These are phyloP conservation scores for Neonectria coccinea DNA, from an alignment of 2,329 filamentous ascomycete species.

Conservation along the genomic window DNA sequence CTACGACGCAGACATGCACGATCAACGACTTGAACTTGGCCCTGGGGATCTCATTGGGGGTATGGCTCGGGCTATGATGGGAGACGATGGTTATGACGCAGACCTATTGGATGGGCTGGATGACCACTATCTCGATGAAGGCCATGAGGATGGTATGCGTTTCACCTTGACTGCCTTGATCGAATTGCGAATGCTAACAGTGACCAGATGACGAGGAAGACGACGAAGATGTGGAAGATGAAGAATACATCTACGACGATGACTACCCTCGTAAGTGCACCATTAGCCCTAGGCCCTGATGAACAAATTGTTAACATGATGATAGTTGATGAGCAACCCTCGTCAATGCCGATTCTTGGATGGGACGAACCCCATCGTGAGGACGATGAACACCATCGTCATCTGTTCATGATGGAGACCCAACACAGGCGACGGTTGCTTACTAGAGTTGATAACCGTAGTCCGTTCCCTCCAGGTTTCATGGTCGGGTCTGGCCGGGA, in stretches of 20 bases:
- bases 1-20: constrained; percentile 67
- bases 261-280: constrained; percentile 65
- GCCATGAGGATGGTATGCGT: constrained; percentile 65
- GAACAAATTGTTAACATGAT: background rate
- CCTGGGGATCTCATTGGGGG: constrained; percentile 61
- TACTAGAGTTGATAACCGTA: constrained; percentile 58
- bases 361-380: constrained; percentile 70
- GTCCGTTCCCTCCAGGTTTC: constrained; percentile 69
- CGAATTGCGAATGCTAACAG: constrained; percentile 14
- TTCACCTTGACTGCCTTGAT: background rate
- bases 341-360: constrained; percentile 62
- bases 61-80: constrained; percentile 68
- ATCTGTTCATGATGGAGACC: constrained; percentile 64
- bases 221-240: constrained; percentile 78
- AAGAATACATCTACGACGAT: constrained; percentile 72
- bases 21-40: constrained; percentile 61
- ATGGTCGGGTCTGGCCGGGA: constrained; percentile 68
- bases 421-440: constrained; percentile 54
- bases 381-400: constrained; percentile 60
- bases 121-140: constrained; percentile 66
- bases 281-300: background rate
- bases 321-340: constrained; percentile 55
- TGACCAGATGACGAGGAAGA: constrained; percentile 67
- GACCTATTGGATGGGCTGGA: constrained; percentile 65
- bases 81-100: constrained; percentile 63